These are phyloP conservation scores for Dentipellis sp. DNA, from an alignment of 768 basidiomycete genomes.

Conservation along the genomic window DNA sequence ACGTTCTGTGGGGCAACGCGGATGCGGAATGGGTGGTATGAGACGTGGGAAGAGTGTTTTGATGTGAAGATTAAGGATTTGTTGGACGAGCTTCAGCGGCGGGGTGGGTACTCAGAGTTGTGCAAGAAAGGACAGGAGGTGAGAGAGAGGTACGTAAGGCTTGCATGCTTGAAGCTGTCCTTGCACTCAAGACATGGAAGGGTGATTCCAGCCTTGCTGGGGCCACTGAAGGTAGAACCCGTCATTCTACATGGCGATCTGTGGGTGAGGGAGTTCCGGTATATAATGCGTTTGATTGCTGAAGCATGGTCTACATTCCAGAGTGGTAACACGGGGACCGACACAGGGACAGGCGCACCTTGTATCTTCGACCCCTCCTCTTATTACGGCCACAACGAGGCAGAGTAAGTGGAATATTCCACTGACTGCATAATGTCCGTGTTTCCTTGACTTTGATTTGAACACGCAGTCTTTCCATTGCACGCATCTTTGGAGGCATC, in stretches of 20 bases:
- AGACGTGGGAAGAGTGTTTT: slow-evolving; percentile 65
- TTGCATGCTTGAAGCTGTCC: neutral
- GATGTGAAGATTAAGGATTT: slow-evolving; percentile 52
- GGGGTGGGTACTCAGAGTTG: slow-evolving; percentile 34
- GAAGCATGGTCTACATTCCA: slow-evolving; percentile 17
- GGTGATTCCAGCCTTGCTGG: slow-evolving; percentile 65
- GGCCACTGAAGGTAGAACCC: slow-evolving; percentile 47
- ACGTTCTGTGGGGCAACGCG: slow-evolving; percentile 72
- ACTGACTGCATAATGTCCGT: neutral
- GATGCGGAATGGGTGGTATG: slow-evolving; percentile 64
- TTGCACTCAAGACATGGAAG: slow-evolving; percentile 25
- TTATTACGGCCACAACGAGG: slow-evolving; percentile 74
- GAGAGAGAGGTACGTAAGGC: slow-evolving; percentile 30
- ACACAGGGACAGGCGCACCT: slow-evolving; percentile 42
- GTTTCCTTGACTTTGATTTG: neutral
- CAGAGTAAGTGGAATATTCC: slow-evolving; percentile 44
- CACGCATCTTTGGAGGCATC: slow-evolving; percentile 75
- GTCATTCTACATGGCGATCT: slow-evolving; percentile 74
- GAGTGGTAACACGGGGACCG: slow-evolving; percentile 69
- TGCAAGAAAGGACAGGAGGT: slow-evolving; percentile 44
- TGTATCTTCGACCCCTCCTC: slow-evolving; percentile 74
- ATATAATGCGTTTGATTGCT: neutral
- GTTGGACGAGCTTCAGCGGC: slow-evolving; percentile 33
- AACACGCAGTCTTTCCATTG: slow-evolving; percentile 53
- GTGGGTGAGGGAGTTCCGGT: slow-evolving; percentile 43